Percentiles rank a stretch among this genome's conserved stretches.
Conservation (phyloP, 306 rosid species). For the Acacia melanoxylon region DNA sequence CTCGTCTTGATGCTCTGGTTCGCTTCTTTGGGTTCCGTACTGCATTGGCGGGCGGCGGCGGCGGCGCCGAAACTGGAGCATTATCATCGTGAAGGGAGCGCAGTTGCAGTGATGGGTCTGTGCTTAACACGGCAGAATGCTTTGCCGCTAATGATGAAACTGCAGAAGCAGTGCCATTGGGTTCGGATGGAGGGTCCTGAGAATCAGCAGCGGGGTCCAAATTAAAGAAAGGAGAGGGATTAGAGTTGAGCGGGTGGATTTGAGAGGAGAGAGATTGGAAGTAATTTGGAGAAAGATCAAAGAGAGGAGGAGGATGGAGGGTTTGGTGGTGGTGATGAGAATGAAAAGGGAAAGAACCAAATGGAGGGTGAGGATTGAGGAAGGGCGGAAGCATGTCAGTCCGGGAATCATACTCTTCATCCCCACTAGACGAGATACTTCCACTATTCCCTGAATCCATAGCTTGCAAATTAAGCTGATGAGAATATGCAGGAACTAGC, state of each 20-base stretch:
- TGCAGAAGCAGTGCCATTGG: slow-evolving; percentile 30
- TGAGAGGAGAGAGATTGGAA: slow-evolving; percentile 26
- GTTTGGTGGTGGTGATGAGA: neutral
- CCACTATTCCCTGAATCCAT: slow-evolving; percentile 93
- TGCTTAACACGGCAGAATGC: slow-evolving; percentile 20
- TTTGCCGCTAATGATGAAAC: slow-evolving; percentile 2
- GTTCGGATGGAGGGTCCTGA: slow-evolving; percentile 45
- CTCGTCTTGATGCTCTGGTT: slow-evolving; percentile 82
- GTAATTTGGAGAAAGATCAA: slow-evolving; percentile 52
- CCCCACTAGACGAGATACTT: slow-evolving; percentile 90
- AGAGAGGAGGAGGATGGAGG: slow-evolving; percentile 34
- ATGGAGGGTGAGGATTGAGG: slow-evolving; percentile 37
- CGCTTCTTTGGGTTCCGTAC: slow-evolving; percentile 71
- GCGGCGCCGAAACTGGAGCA: slow-evolving; percentile 14
- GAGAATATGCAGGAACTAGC: neutral
- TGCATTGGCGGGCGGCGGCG: slow-evolving; percentile 17
- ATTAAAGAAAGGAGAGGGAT: slow-evolving; percentile 45
- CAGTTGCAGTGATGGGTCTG: slow-evolving; percentile 22
- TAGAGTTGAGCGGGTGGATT: slow-evolving; percentile 36
- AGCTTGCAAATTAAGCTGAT: slow-evolving; percentile 42
- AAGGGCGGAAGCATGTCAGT: slow-evolving; percentile 33
- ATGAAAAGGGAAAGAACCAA: slow-evolving; percentile 36
- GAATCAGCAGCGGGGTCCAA: slow-evolving; percentile 28
- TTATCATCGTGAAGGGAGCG: slow-evolving; percentile 17
- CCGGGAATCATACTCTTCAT: slow-evolving; percentile 80